Percentiles rank a stretch among this genome's conserved stretches.
Evolutionary conservation across 805 yeast species (phyloP).

Genomic region (Ogataea zsoltii): DNA sequence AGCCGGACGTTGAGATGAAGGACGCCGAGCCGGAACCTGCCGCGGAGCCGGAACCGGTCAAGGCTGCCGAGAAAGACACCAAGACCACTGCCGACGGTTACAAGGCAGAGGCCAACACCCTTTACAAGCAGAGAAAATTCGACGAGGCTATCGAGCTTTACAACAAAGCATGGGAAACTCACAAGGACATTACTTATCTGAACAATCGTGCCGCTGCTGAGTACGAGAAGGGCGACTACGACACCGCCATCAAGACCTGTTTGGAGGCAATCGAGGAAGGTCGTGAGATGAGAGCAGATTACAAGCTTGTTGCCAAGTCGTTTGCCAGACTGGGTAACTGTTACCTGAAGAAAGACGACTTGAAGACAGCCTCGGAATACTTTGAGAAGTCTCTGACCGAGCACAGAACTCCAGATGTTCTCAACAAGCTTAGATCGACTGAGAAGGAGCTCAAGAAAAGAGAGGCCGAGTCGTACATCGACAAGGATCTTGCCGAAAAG

Average conservation of each 20-base stretch:
- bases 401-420: slow-evolving; percentile 92
- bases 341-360: slow-evolving; percentile 73
- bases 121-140: slow-evolving; percentile 84
- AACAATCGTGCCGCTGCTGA: slow-evolving; percentile 99
- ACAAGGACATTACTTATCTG: slow-evolving; percentile 85
- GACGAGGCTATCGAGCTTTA: slow-evolving; percentile 90
- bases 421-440: slow-evolving; percentile 81
- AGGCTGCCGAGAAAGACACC: slow-evolving; percentile 27
- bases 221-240: slow-evolving; percentile 91
- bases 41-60: slow-evolving; percentile 29
- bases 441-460: slow-evolving; percentile 81
- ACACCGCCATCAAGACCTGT: slow-evolving; percentile 80
- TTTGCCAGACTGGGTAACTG: slow-evolving; percentile 88
- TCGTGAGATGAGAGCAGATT: slow-evolving; percentile 87
- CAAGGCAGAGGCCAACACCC: slow-evolving; percentile 82
- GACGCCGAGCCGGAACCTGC: slow-evolving; percentile 26
- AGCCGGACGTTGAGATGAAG: slow-evolving; percentile 22
- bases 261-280: slow-evolving; percentile 84
- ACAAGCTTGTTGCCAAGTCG: slow-evolving; percentile 87
- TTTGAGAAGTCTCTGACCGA: slow-evolving; percentile 94
- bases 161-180: slow-evolving; percentile 79
- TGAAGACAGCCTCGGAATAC: slow-evolving; percentile 68
- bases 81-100: slow-evolving; percentile 62
- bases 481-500: slow-evolving; percentile 92
- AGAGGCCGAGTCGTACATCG: slow-evolving; percentile 77